phyloP scores from a whole-genome alignment of 2,329 filamentous ascomycete species.

The Westerdykella ornata region DNA sequence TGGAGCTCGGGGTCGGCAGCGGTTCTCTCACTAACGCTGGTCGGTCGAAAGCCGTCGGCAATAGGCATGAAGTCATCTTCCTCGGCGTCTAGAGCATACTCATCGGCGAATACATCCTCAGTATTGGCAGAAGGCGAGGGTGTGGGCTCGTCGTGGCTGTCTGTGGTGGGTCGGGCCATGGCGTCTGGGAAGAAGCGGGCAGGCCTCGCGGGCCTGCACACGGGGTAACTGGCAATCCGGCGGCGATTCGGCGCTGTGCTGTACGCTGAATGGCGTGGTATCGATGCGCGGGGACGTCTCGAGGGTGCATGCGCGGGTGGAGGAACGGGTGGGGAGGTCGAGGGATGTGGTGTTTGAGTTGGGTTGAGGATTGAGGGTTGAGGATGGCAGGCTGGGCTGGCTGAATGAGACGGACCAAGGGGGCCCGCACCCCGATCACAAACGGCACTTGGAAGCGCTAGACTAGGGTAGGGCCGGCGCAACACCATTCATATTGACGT shows the following conservation, averaged over 20 bases:
- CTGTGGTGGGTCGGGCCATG: constrained; percentile 34
- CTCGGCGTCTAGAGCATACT: constrained; percentile 35
- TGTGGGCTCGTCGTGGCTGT: constrained; percentile 19
- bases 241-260: background rate
- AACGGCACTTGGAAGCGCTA: constrained; percentile 21
- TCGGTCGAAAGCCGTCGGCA: constrained; percentile 43
- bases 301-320: too few relatives aligned
- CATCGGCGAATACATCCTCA: constrained; percentile 47
- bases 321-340: constrained; percentile 1
- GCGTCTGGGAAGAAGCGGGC: constrained; percentile 14
- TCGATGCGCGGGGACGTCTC: background rate
- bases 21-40: constrained; percentile 16
- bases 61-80: constrained; percentile 40
- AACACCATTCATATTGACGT: constrained; percentile 20
- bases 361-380: constrained; percentile 9
- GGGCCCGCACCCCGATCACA: constrained; percentile 9
- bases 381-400: constrained; percentile 12
- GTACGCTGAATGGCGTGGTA: background rate
- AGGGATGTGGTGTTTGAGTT: constrained; percentile 15
- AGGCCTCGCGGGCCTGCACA: constrained; percentile 1
- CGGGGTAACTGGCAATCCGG: constrained; percentile 1
- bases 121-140: constrained; percentile 27
- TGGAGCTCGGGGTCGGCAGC: constrained; percentile 10
- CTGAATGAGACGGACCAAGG: constrained; percentile 15
- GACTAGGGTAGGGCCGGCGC: constrained; percentile 10